These are phyloP conservation scores for Rhizophora mangle DNA, from an alignment of 345 rosid species.

Conservation along the genomic window DNA sequence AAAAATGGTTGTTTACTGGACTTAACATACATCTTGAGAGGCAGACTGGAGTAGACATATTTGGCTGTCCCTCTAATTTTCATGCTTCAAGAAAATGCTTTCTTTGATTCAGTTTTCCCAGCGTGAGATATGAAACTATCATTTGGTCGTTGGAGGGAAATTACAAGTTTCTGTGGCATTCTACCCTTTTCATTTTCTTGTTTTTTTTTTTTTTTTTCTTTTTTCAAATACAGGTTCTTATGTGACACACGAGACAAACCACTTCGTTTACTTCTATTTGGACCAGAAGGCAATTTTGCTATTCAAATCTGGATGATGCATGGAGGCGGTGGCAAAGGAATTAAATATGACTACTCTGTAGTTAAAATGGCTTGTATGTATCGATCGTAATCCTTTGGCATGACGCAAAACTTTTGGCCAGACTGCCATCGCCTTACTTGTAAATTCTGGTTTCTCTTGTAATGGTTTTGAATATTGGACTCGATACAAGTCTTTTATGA, in stretches of 20 bases:
- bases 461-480: conserved; percentile 19
- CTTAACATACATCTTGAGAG: no score
- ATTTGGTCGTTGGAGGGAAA: not conserved
- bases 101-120: not conserved
- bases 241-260: conserved; percentile 96
- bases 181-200: no score
- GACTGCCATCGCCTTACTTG: conserved; percentile 28
- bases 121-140: no score
- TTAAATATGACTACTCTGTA: conserved; percentile 14
- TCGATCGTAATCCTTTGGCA: conserved; percentile 14
- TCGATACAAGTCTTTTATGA: not conserved
- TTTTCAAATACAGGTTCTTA: conserved; percentile 61
- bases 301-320: conserved; percentile 74
- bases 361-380: conserved; percentile 37
- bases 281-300: conserved; percentile 91
- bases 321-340: conserved; percentile 5
- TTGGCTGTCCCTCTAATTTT: not conserved
- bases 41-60: no score
- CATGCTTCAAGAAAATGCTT: not conserved
- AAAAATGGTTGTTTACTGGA: no score
- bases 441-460: conserved; percentile 33
- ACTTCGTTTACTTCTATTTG: conserved; percentile 88
- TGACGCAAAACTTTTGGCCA: conserved; percentile 20
- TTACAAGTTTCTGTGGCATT: not conserved
- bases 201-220: not conserved